phyloP scores from a whole-genome alignment of 768 basidiomycete species.

The Royoungia palumana region DNA sequence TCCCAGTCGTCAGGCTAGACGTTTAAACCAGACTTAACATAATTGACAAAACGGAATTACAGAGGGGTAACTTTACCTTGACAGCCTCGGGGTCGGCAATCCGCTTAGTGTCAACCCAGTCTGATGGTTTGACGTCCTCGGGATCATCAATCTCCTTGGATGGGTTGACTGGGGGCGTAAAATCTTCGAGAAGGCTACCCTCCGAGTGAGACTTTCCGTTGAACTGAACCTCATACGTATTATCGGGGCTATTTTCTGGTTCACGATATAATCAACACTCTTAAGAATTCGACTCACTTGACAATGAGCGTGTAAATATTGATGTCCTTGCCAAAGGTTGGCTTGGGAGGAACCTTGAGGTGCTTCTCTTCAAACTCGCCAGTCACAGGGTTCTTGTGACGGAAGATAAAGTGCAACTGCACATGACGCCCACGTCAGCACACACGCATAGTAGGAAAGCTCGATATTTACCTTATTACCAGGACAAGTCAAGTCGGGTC shows the following conservation, averaged over 20 bases:
- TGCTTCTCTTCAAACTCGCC: constrained; percentile 98
- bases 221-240: constrained; percentile 89
- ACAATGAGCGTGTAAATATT: constrained; percentile 94
- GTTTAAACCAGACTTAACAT: constrained; percentile 21
- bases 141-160: constrained; percentile 90
- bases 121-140: constrained; percentile 81
- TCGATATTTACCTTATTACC: constrained; percentile 71
- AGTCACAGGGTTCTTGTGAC: constrained; percentile 89
- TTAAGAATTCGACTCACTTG: constrained; percentile 54
- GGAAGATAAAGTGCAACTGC: constrained; percentile 99
- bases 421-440: constrained; percentile 3
- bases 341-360: constrained; percentile 74
- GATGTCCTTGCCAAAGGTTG: constrained; percentile 84
- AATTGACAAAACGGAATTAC: background rate
- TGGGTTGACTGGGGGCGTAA: constrained; percentile 91
- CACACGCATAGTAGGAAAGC: no score
- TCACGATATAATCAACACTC: background rate
- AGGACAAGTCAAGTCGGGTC: constrained; percentile 91
- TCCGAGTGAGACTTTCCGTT: constrained; percentile 79
- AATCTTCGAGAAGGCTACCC: constrained; percentile 90
- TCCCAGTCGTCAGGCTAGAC: constrained; percentile 90
- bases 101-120: constrained; percentile 89
- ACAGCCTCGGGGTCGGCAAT: constrained; percentile 82
- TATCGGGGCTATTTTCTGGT: constrained; percentile 68
- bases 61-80: constrained; percentile 48